Base-by-base conservation (phyloP, 164 flowering plant species). In the Paratinospora sagittata region DNA sequence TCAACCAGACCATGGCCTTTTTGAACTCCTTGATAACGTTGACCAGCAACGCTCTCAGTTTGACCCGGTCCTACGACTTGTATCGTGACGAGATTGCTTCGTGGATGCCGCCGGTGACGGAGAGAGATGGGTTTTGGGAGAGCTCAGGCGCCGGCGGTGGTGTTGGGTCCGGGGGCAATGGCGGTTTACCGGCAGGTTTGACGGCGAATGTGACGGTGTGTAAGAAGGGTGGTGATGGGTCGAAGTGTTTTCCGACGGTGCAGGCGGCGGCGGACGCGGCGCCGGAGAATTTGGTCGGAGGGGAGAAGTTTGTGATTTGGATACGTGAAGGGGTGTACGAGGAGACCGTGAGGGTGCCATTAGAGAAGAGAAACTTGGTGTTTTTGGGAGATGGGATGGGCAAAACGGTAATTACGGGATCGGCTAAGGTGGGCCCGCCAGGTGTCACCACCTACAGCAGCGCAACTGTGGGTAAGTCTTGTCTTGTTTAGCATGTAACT, bases 351-450 rank as follows among this genome's bases (percentile, higher is more conserved):
- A 75, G 92, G 72, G 84, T 92, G 12, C 84, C 89, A n/a, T 73
- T 86, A 1, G 83, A 82, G 81, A 92, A 91, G 85, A 83, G n/a
- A 74, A 87, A 91, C 72, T 78, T 95, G 60, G 91, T 92, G 27
- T 89, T 95, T 68, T 62, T 90, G 72, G 98, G 99, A 0, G 98
- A 95, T 70, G 99, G 98, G 8, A 88, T 86, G 79, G 97, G 95
- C 14, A 91, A 90, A 82, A 91, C 94, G 4, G 89, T 95, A 61
- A 95, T 95, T 77, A 88, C 97, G 0, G 98, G 97, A 1, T 80
- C 86, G 0, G 36, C 73, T 72, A 83, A 78, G 60, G 87, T 76
- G 11, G 90, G 84, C 13, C 76, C 66, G 63, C 80, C 76, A 17
- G 97, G 98, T 0, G 63, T 91, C n/a, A 77, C 87, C 9, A 95